Percentiles rank a stretch among this genome's conserved stretches.
These are phyloP conservation scores for Beauveria varroae DNA, from an alignment of 2,329 filamentous ascomycete species.

Conservation along the genomic window DNA sequence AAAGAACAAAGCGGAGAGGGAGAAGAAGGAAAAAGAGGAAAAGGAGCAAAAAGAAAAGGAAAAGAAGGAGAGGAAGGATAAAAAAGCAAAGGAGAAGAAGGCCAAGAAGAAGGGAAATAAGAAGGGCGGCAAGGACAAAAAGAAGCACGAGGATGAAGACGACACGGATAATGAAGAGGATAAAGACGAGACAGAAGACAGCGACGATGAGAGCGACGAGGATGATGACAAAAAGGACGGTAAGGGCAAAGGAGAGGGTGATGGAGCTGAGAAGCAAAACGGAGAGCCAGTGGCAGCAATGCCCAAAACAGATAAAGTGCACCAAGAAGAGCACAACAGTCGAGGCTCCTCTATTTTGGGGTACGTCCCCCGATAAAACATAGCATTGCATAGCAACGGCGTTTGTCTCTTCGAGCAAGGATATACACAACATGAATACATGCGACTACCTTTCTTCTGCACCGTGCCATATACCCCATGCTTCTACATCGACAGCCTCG, in stretches of 20 bases:
- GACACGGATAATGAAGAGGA: conserved; percentile 18
- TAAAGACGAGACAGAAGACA: conserved; percentile 13
- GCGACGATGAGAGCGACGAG: neutral
- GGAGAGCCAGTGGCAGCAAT: conserved; percentile 12
- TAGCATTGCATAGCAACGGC: neutral
- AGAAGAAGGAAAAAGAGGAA: conserved; percentile 33
- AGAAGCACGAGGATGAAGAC: conserved; percentile 16
- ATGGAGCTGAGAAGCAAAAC: conserved; percentile 16
- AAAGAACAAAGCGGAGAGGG: conserved; percentile 36
- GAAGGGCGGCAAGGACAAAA: conserved; percentile 20
- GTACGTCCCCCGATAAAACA: neutral
- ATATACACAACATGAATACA: neutral
- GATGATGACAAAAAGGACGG: conserved; percentile 1
- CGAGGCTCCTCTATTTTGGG: neutral
- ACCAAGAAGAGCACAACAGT: neutral
- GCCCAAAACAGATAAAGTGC: conserved; percentile 12
- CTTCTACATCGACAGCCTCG: neutral
- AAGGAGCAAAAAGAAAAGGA: conserved; percentile 28
- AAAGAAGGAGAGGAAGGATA: conserved; percentile 24
- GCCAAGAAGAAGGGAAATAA: conserved; percentile 17
- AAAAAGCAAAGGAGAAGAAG: conserved; percentile 21
- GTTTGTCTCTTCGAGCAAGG: neutral
- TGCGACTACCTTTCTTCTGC: too few relatives aligned
- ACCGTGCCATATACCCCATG: too few relatives aligned
- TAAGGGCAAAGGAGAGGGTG: conserved; percentile 14